A percentile compares a stretch with the other conserved stretches of the same genome.
Conservation (phyloP, 768 basidiomycete genomes). For the Lactifluus piperatus region DNA sequence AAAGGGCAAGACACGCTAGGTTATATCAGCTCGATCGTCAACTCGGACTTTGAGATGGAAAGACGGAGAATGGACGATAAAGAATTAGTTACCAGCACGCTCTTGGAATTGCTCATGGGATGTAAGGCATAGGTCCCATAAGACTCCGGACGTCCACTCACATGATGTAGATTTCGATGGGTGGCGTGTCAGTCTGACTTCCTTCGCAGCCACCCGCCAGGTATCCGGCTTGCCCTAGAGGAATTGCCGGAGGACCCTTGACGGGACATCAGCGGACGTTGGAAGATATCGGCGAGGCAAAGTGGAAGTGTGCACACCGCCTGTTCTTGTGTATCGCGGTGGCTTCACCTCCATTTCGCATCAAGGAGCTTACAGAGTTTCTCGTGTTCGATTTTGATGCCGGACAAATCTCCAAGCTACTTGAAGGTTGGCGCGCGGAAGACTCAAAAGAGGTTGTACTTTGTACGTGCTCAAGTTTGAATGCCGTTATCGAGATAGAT, state of each 20-base stretch:
- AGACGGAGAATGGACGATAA: background rate
- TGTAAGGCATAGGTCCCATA: background rate
- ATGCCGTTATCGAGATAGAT: background rate
- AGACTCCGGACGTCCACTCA: background rate
- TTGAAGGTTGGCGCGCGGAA: background rate
- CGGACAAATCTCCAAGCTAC: background rate
- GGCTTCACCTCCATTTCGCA: background rate
- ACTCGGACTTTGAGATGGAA: background rate
- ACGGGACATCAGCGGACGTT: background rate
- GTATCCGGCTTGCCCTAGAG: background rate
- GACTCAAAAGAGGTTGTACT: background rate
- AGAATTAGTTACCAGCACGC: background rate
- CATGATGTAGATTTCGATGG: background rate
- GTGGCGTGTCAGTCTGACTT: background rate
- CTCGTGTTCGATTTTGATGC: background rate
- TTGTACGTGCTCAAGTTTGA: background rate
- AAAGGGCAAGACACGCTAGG: background rate
- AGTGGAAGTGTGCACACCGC: background rate
- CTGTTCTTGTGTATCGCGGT: background rate
- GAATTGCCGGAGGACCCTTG: background rate
- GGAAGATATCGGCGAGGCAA: background rate
- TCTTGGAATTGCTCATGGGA: background rate
- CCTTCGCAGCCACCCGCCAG: background rate
- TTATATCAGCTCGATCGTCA: background rate
- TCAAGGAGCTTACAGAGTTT: constrained; percentile 1